Evolutionary conservation across 1,139 yeast genomes (phyloP).

Genomic region (Pichia norvegensis): DNA sequence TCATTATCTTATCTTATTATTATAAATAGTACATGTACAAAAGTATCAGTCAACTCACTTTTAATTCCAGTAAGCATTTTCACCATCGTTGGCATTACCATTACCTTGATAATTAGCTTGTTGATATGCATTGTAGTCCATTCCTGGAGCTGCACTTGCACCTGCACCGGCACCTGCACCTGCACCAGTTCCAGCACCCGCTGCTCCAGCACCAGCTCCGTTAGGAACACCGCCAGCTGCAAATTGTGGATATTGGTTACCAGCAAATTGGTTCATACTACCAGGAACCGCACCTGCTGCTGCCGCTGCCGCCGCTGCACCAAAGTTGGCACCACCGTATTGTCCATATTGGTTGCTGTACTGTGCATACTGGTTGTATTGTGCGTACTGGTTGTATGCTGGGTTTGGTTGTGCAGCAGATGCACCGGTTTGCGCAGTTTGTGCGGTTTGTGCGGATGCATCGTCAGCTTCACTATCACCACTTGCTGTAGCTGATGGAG

Average conservation of each 20-base stretch:
- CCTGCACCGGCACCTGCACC: not conserved
- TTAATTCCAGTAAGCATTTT: slow-evolving; percentile 8
- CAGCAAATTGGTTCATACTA: slow-evolving; percentile 3
- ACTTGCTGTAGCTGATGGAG: slow-evolving; percentile 1
- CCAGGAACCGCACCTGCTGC: slow-evolving; percentile 2
- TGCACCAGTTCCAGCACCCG: not conserved
- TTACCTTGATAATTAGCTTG: slow-evolving; percentile 5
- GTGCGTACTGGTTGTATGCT: not conserved
- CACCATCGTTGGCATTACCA: slow-evolving; percentile 8
- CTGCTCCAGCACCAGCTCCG: not conserved
- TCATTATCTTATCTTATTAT: not conserved
- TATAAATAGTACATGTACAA: not conserved
- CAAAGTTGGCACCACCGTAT: not conserved
- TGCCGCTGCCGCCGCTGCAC: not conserved
- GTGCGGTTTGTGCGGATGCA: slow-evolving; percentile 2
- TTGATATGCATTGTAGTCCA: slow-evolving; percentile 4
- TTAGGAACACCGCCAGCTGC: not conserved
- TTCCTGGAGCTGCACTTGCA: not conserved
- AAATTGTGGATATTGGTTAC: not conserved
- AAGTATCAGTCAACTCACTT: not conserved
- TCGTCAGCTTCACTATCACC: not conserved
- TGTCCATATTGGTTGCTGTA: slow-evolving; percentile 3
- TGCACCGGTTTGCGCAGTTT: slow-evolving; percentile 8
- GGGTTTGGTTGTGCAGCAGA: slow-evolving; percentile 5
- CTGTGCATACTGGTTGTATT: slow-evolving; percentile 7